phyloP scores from a whole-genome alignment of 768 basidiomycete genomes.

The Hericium alpestre region DNA sequence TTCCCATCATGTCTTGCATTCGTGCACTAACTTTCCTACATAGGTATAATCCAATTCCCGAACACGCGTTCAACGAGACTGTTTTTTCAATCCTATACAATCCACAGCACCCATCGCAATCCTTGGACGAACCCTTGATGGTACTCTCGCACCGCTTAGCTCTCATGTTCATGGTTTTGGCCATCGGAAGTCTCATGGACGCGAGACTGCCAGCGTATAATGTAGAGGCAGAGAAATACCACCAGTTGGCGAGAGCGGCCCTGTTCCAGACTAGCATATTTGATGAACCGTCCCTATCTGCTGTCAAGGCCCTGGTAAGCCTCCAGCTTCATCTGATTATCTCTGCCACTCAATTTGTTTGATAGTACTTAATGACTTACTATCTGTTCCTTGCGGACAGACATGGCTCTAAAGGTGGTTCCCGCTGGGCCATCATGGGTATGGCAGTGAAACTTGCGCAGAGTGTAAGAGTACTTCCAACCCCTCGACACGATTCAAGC shows the following conservation, averaged over 20 bases:
- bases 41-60: conserved; percentile 57
- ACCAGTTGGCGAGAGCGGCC: conserved; percentile 49
- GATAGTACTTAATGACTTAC: conserved; percentile 43
- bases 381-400: conserved; percentile 33
- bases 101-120: conserved; percentile 33
- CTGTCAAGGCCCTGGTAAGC: conserved; percentile 56
- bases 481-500: neutral
- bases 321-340: conserved; percentile 5
- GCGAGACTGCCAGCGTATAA: conserved; percentile 41
- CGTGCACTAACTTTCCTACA: conserved; percentile 6
- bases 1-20: conserved; percentile 39
- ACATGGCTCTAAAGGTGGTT: conserved; percentile 27
- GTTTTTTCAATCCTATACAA: conserved; percentile 45
- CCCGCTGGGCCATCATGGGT: conserved; percentile 64
- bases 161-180: conserved; percentile 52
- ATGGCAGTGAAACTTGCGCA: conserved; percentile 62
- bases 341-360: conserved; percentile 12
- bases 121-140: conserved; percentile 25
- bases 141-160: conserved; percentile 44
- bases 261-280: conserved; percentile 52
- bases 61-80: conserved; percentile 40
- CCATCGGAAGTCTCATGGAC: conserved; percentile 53
- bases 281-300: conserved; percentile 50
- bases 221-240: conserved; percentile 46
- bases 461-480: conserved; percentile 30